Evolutionary conservation across 2,329 filamentous ascomycete species (phyloP), one percentile per base, ranked within the genome.

Genomic region (Nigrospora osmanthi): DNA sequence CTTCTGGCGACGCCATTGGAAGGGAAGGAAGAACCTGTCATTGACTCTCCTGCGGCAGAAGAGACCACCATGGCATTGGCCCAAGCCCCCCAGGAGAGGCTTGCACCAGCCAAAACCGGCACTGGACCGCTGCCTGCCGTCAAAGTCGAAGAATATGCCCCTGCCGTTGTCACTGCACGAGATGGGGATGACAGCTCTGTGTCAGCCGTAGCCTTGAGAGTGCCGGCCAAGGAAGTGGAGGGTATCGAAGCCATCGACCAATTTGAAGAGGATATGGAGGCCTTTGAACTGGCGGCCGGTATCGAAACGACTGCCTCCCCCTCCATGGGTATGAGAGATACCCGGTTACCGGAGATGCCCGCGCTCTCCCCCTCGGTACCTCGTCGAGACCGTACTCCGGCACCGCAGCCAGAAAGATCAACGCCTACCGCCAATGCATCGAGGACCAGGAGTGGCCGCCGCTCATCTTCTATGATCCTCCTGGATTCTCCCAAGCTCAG

Each of bases 211-310:
- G 64, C 49, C 35, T 53, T 60, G 38, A 56, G 60, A 34, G 59
- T 71, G 37, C 49, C 47, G 9, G 37, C 52, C 36, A 62, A 64
- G 40, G 54, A 57, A 28, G 51, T 83, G 41, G 80, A 83, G 55
- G 80, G 83, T 56, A 64, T 83, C 10, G 79, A 81, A 56, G 78
- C 78, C 49, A 65, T 83, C 16, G 80, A 83, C 54, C 67, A 69
- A 48, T 66, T 83, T 14, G 78, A 83, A 51, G 80, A 83, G 31
- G 70, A 81, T 41, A 66, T 83, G 11, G 79, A 83, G 51, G 75
- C 70, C 2, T 65, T 80, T 32, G 56, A 66, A 41, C 47, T 56
- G 33, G 57, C 56, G 35, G 55, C 60, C 30, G 51, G 51, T 41
- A 52, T 59, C 16, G 48, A 51, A 33, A 42, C 52, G 40, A 49